These are phyloP conservation scores for Exophiala sp. DNA, from an alignment of 2,329 filamentous ascomycete species.

Conservation along the genomic window DNA sequence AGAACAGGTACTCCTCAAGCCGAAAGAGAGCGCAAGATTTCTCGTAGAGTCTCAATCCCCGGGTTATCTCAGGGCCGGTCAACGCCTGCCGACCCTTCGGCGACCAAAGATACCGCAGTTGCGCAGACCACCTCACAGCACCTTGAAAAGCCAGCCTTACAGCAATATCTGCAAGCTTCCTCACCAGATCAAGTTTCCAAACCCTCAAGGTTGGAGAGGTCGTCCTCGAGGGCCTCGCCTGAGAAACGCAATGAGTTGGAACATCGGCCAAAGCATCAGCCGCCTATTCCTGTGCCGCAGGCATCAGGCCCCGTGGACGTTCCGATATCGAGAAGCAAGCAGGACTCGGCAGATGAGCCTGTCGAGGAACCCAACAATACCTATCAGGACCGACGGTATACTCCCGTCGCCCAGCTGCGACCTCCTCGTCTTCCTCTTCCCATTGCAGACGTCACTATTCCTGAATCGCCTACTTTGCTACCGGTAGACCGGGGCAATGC, in stretches of 20 bases:
- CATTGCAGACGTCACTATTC: slow-evolving; percentile 88
- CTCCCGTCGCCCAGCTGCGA: slow-evolving; percentile 28
- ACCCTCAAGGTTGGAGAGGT: slow-evolving; percentile 20
- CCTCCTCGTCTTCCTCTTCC: slow-evolving; percentile 86
- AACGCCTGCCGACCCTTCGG: slow-evolving; percentile 40
- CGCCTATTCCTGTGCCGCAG: slow-evolving; percentile 16
- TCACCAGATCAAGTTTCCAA: slow-evolving; percentile 32
- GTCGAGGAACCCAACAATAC: slow-evolving; percentile 21
- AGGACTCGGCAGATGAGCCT: slow-evolving; percentile 21
- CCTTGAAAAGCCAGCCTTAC: slow-evolving; percentile 32
- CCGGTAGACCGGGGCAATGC: slow-evolving; percentile 57
- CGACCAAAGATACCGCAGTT: slow-evolving; percentile 40
- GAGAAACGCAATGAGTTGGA: slow-evolving; percentile 19
- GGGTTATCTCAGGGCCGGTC: slow-evolving; percentile 38
- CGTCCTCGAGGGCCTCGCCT: slow-evolving; percentile 17
- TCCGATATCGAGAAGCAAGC: slow-evolving; percentile 27
- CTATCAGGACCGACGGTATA: slow-evolving; percentile 23
- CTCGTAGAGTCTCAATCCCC: slow-evolving; percentile 39
- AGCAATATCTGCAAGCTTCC: slow-evolving; percentile 40
- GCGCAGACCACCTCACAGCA: slow-evolving; percentile 37
- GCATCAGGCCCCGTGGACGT: slow-evolving; percentile 29
- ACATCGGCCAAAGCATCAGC: slow-evolving; percentile 14
- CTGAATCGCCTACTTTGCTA: slow-evolving; percentile 81
- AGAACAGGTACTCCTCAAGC: slow-evolving; percentile 22
- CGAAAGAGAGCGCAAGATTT: slow-evolving; percentile 35